Percentiles rank a stretch among this genome's conserved stretches.
phyloP scores from a whole-genome alignment of 2,329 filamentous ascomycete species.

The Claviceps paspali region DNA sequence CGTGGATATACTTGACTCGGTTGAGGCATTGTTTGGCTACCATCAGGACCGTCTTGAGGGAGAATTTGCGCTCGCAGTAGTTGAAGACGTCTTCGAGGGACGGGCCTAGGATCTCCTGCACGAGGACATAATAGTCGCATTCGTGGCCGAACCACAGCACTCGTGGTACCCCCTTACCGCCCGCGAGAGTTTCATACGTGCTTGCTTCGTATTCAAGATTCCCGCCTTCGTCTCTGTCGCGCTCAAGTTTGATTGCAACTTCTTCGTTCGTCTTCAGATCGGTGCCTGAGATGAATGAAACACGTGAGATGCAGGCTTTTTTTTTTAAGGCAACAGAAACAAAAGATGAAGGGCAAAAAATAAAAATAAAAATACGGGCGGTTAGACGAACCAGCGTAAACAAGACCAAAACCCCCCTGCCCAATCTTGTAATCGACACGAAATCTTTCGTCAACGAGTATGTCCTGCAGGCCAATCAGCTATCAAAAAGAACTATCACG shows the following conservation, averaged over 20 bases:
- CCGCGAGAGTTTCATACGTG: conserved; percentile 77
- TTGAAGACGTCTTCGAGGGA: conserved; percentile 98
- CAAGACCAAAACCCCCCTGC: conserved; percentile 3
- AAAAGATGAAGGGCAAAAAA: too few species aligned
- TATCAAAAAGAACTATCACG: not conserved
- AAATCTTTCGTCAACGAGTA: not conserved
- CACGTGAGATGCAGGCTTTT: too few species aligned
- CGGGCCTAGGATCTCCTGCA: conserved; percentile 88
- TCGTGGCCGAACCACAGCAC: conserved; percentile 99
- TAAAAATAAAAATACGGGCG: too few species aligned
- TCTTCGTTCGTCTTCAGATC: conserved; percentile 99
- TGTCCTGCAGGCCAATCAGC: not conserved
- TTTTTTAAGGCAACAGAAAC: too few species aligned
- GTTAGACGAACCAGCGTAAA: conserved; percentile 1
- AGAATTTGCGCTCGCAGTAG: conserved; percentile 99
- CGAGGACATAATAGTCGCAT: conserved; percentile 99
- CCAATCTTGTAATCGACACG: conserved; percentile 1
- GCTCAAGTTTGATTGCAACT: conserved; percentile 98
- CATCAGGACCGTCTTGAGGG: conserved; percentile 90
- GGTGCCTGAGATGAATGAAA: conserved; percentile 41
- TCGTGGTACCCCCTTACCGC: conserved; percentile 93
- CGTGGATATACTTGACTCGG: conserved; percentile 98
- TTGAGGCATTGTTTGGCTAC: conserved; percentile 97
- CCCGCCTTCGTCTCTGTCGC: conserved; percentile 64
- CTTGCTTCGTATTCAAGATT: conserved; percentile 97